phyloP scores from a whole-genome alignment of 495 filamentous ascomycete genomes.

The Tuber calosporum region DNA sequence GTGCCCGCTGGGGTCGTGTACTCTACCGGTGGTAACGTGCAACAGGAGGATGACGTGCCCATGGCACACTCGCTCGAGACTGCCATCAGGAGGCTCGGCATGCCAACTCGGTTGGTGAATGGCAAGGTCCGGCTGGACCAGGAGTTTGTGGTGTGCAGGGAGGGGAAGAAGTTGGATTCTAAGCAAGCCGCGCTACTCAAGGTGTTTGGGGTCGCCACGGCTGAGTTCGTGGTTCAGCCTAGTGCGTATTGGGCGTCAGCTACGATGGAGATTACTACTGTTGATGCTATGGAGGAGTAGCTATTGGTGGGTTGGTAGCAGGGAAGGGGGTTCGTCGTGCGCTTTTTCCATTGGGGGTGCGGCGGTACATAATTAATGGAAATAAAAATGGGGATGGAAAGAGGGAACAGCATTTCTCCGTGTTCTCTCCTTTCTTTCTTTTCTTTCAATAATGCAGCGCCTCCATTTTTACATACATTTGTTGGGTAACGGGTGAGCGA shows the following conservation, averaged over 20 bases:
- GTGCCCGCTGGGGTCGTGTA: conserved; percentile 73
- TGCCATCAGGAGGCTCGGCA: conserved; percentile 72
- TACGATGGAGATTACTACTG: conserved; percentile 54
- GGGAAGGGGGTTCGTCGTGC: background rate
- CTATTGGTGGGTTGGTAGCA: background rate
- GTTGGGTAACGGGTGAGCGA: background rate
- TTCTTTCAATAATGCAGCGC: background rate
- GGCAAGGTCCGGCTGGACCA: conserved; percentile 78
- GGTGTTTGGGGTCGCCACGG: conserved; percentile 79
- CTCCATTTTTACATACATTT: background rate
- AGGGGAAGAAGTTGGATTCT: conserved; percentile 74
- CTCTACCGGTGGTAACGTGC: conserved; percentile 65
- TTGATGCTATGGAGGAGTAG: conserved; percentile 49
- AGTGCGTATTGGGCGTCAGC: conserved; percentile 65
- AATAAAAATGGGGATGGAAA: background rate
- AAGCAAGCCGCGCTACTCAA: conserved; percentile 89
- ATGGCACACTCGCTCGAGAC: conserved; percentile 81
- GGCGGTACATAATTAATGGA: background rate
- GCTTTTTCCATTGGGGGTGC: background rate
- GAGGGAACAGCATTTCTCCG: background rate
- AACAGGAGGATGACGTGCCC: conserved; percentile 72
- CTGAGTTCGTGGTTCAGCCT: conserved; percentile 76
- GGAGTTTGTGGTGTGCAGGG: conserved; percentile 68
- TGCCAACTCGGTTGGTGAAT: conserved; percentile 80
- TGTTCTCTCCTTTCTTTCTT: background rate